Percentiles rank a stretch among this genome's conserved stretches.
These are phyloP conservation scores for Leccinum broughii DNA, from an alignment of 768 basidiomycete genomes.

Conservation along the genomic window DNA sequence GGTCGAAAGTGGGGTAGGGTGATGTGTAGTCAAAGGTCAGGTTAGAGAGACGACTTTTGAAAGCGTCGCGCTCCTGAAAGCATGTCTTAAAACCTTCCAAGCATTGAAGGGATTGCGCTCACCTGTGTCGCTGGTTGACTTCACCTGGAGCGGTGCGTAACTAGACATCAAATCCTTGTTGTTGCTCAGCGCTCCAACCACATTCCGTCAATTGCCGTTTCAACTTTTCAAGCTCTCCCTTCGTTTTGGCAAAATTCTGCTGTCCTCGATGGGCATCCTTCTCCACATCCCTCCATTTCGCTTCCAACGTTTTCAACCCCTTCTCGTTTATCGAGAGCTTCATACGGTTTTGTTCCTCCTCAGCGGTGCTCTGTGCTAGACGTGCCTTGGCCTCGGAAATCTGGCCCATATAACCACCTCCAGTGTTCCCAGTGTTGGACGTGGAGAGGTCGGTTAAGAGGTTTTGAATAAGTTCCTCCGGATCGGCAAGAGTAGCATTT, in stretches of 20 bases:
- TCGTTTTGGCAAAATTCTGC: constrained; percentile 63
- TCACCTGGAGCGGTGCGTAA: constrained; percentile 52
- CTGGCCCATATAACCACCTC: constrained; percentile 96
- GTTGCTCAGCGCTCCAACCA: constrained; percentile 79
- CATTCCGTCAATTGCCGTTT: constrained; percentile 53
- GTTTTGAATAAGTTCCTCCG: constrained; percentile 93
- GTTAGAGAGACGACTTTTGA: constrained; percentile 63
- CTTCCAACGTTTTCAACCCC: constrained; percentile 77
- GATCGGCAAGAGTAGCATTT: constrained; percentile 60
- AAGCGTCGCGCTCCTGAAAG: constrained; percentile 61
- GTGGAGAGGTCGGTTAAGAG: constrained; percentile 90
- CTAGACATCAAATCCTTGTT: constrained; percentile 54
- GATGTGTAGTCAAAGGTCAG: constrained; percentile 83
- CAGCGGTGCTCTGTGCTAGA: constrained; percentile 73
- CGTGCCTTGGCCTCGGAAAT: constrained; percentile 81
- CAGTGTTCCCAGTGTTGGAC: constrained; percentile 58
- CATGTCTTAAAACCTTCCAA: constrained; percentile 7
- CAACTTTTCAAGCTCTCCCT: constrained; percentile 56
- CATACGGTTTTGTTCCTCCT: constrained; percentile 79
- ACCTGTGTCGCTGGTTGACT: constrained; percentile 68
- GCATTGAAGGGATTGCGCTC: constrained; percentile 13
- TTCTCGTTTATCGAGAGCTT: constrained; percentile 76
- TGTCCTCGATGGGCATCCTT: constrained; percentile 78
- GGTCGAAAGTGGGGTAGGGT: constrained; percentile 81
- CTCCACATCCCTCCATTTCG: constrained; percentile 78